phyloP scores from a whole-genome alignment of 495 filamentous ascomycete species.

The Aspergillus olivimuriae region DNA sequence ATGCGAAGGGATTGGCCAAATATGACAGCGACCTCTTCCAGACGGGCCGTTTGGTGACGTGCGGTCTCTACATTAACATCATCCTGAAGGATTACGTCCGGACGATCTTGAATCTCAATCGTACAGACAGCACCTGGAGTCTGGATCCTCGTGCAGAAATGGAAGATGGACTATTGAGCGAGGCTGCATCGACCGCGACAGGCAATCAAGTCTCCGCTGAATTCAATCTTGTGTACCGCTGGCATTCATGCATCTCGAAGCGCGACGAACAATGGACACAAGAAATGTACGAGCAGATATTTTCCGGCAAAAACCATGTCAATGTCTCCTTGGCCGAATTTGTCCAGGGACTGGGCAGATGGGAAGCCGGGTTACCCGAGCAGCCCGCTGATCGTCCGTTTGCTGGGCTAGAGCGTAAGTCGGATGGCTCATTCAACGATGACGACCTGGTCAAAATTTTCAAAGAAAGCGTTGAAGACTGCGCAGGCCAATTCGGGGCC shows the following conservation, averaged over 20 bases:
- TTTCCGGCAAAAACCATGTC: slow-evolving; percentile 43
- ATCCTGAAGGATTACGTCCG: slow-evolving; percentile 74
- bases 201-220: slow-evolving; percentile 76
- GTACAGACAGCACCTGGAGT: slow-evolving; percentile 64
- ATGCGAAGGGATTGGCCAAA: slow-evolving; percentile 48
- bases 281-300: slow-evolving; percentile 56
- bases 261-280: slow-evolving; percentile 72
- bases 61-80: slow-evolving; percentile 73
- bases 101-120: slow-evolving; percentile 72
- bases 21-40: slow-evolving; percentile 77
- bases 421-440: slow-evolving; percentile 57
- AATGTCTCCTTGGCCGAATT: slow-evolving; percentile 52
- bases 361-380: slow-evolving; percentile 48
- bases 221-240: slow-evolving; percentile 71
- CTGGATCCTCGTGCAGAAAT: slow-evolving; percentile 65
- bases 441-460: slow-evolving; percentile 66
- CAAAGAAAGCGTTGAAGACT: slow-evolving; percentile 55
- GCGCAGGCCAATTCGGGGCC: slow-evolving; percentile 56
- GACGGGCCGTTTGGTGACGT: slow-evolving; percentile 64
- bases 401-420: slow-evolving; percentile 51
- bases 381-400: slow-evolving; percentile 63
- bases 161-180: slow-evolving; percentile 27
- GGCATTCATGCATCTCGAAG: slow-evolving; percentile 71
- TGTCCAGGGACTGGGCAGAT: slow-evolving; percentile 50
- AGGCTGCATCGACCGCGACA: slow-evolving; percentile 31